These are phyloP conservation scores for Brettanomyces anomalus DNA, from an alignment of 805 yeast species.

Conservation along the genomic window DNA sequence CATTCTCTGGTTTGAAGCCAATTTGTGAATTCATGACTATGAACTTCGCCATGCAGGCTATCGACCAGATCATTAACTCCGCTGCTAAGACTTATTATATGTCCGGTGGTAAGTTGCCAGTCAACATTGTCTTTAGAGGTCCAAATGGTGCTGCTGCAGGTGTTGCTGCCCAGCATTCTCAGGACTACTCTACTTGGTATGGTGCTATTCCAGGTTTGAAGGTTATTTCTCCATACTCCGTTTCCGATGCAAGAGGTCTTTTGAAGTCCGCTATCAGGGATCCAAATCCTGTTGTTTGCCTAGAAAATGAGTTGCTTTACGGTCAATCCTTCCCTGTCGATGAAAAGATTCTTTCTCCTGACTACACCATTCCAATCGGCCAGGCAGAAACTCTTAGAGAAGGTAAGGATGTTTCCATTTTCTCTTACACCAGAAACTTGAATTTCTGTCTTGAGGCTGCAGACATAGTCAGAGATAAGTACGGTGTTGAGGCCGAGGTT, in stretches of 20 bases:
- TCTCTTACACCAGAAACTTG: slow-evolving; percentile 89
- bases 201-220: slow-evolving; percentile 97
- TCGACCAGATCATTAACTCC: slow-evolving; percentile 96
- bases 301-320: slow-evolving; percentile 92
- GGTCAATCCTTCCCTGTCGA: slow-evolving; percentile 86
- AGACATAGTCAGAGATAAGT: slow-evolving; percentile 68
- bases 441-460: slow-evolving; percentile 86
- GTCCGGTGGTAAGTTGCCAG: slow-evolving; percentile 98
- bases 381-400: slow-evolving; percentile 91
- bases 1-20: slow-evolving; percentile 94
- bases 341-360: slow-evolving; percentile 83
- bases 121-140: slow-evolving; percentile 97
- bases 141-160: slow-evolving; percentile 99
- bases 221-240: slow-evolving; percentile 90
- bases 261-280: slow-evolving; percentile 95
- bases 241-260: slow-evolving; percentile 94
- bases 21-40: slow-evolving; percentile 98
- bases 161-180: slow-evolving; percentile 99
- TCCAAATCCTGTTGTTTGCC: slow-evolving; percentile 94
- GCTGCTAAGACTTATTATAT: slow-evolving; percentile 98
- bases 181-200: slow-evolving; percentile 96
- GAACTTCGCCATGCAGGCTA: slow-evolving; percentile 99
- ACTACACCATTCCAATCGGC: slow-evolving; percentile 88
- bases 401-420: slow-evolving; percentile 85
- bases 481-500: slow-evolving; percentile 88